phyloP scores from a whole-genome alignment of 106 monocot genomes.

The Dendrobium huoshanense region DNA sequence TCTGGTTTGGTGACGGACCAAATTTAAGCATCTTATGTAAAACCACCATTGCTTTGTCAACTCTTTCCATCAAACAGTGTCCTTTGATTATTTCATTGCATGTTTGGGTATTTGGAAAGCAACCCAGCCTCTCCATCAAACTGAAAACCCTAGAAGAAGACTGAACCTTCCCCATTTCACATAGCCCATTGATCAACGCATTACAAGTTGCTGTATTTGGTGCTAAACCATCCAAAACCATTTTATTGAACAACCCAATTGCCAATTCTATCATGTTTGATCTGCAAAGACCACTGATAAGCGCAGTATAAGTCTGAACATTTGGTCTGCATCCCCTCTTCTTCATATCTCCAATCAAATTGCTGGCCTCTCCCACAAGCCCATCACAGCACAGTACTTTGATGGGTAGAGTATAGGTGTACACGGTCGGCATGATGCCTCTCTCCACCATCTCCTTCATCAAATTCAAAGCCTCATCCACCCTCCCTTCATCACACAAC shows the following conservation, averaged over 20 bases:
- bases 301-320: constrained; percentile 65
- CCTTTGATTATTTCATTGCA: constrained; percentile 80
- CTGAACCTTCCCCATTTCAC: constrained; percentile 28
- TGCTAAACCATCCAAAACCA: constrained; percentile 37
- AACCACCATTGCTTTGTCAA: constrained; percentile 66
- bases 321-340: constrained; percentile 41
- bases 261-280: constrained; percentile 35
- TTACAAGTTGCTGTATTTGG: constrained; percentile 68
- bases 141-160: constrained; percentile 45
- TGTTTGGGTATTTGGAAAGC: constrained; percentile 42
- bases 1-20: constrained; percentile 47
- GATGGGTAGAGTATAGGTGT: constrained; percentile 63
- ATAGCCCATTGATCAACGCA: constrained; percentile 80
- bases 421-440: constrained; percentile 45
- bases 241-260: constrained; percentile 64
- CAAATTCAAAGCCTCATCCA: constrained; percentile 58
- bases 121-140: constrained; percentile 37
- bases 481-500: constrained; percentile 33
- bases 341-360: constrained; percentile 51
- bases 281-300: constrained; percentile 59
- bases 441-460: constrained; percentile 56
- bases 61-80: constrained; percentile 30
- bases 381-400: constrained; percentile 29
- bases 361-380: constrained; percentile 34
- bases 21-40: constrained; percentile 54